A percentile compares a stretch with the other conserved stretches of the same genome.
Conservation (phyloP, 169 alveolate species). For the Plasmodium inui region DNA sequence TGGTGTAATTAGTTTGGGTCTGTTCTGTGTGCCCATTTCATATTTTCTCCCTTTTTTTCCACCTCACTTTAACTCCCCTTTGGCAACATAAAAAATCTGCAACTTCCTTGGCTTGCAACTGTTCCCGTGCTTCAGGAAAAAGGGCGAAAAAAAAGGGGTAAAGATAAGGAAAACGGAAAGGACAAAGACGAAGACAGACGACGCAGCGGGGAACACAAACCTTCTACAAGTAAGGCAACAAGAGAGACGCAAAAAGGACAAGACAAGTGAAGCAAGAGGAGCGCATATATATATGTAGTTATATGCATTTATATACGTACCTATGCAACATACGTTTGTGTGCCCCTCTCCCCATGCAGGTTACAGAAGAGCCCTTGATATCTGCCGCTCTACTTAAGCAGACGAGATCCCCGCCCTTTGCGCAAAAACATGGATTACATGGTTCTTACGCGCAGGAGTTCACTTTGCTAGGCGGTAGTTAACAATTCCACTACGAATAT, state of each 20-base stretch:
- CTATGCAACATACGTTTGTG: background rate
- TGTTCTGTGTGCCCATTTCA: background rate
- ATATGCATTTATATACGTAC: background rate
- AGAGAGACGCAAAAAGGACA: background rate
- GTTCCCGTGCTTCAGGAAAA: background rate
- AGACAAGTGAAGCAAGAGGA: background rate
- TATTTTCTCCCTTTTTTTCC: background rate
- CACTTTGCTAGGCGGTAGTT: constrained; percentile 5
- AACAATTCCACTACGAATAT: background rate
- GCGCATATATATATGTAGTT: background rate
- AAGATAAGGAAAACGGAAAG: background rate
- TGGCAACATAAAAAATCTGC: background rate
- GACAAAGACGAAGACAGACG: background rate
- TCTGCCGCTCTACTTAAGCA: background rate
- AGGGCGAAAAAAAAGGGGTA: background rate
- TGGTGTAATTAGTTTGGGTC: background rate
- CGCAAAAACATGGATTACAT: background rate
- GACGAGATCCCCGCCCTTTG: background rate
- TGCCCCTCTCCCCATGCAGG: background rate
- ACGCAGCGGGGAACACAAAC: background rate
- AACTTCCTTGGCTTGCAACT: background rate
- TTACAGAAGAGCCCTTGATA: background rate
- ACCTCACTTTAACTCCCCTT: background rate
- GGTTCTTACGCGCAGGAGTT: background rate
- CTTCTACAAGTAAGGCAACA: background rate